Conservation (phyloP, 805 yeast species). For the Cyberlindnera petersonii region DNA sequence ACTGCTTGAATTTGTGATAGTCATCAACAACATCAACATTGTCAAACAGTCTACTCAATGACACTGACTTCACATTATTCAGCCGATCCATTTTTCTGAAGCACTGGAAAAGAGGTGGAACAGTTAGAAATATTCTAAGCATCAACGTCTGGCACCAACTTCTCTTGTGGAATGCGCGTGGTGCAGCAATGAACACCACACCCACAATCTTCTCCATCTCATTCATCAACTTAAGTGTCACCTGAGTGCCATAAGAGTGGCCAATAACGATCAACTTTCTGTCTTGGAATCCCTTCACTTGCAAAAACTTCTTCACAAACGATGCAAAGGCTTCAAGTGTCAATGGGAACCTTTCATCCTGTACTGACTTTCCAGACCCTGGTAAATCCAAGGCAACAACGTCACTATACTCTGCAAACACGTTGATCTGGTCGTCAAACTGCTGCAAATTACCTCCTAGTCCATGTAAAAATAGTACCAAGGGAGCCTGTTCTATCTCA, state of each 20-base stretch:
- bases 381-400: conserved; percentile 77
- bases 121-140: conserved; percentile 2
- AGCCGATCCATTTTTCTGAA: conserved; percentile 26
- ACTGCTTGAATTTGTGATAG: conserved; percentile 25
- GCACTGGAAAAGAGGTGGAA: conserved; percentile 19
- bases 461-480: conserved; percentile 74
- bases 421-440: conserved; percentile 63
- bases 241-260: conserved; percentile 71
- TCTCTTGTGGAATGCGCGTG: conserved; percentile 28
- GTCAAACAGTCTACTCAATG: conserved; percentile 21
- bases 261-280: conserved; percentile 47
- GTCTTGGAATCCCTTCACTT: conserved; percentile 7
- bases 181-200: conserved; percentile 44
- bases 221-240: conserved; percentile 40
- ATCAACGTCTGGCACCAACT: conserved; percentile 2
- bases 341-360: conserved; percentile 8
- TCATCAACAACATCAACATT: conserved; percentile 9
- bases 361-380: conserved; percentile 61
- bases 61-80: conserved; percentile 22
- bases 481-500: conserved; percentile 45
- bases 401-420: conserved; percentile 53
- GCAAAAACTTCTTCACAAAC: conserved; percentile 13
- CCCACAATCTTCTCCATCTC: conserved; percentile 10
- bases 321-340: conserved; percentile 18
- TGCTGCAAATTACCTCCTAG: conserved; percentile 88